These are phyloP conservation scores for Beauveria bassiana DNA, from an alignment of 2,329 filamentous ascomycete genomes.

Conservation along the genomic window DNA sequence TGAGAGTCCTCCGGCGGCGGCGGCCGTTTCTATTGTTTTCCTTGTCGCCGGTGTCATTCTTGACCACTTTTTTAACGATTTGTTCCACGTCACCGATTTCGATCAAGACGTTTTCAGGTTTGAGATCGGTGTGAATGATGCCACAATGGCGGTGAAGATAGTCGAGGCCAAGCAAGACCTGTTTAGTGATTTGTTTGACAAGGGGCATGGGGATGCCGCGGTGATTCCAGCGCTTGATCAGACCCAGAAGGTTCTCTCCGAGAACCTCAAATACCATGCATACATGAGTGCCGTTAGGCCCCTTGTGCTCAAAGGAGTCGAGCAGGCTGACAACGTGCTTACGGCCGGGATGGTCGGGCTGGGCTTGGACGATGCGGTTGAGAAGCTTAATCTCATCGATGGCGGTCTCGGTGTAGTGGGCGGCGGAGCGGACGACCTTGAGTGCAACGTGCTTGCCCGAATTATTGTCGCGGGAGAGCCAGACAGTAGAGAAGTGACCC, in stretches of 20 bases:
- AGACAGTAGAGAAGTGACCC: constrained; percentile 99
- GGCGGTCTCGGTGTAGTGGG: constrained; percentile 97
- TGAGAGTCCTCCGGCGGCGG: constrained; percentile 81
- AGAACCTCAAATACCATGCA: constrained; percentile 99
- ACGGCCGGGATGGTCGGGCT: constrained; percentile 86
- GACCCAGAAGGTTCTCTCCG: constrained; percentile 84
- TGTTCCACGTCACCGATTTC: constrained; percentile 99
- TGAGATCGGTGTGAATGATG: constrained; percentile 96
- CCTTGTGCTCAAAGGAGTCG: constrained; percentile 96
- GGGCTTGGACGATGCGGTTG: constrained; percentile 92
- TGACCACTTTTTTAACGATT: constrained; percentile 93
- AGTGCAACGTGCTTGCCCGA: constrained; percentile 92
- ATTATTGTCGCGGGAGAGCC: constrained; percentile 72
- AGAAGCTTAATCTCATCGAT: constrained; percentile 98
- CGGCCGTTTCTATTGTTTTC: constrained; percentile 90
- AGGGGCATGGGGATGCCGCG: constrained; percentile 92
- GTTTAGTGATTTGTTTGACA: constrained; percentile 98
- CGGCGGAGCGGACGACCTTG: constrained; percentile 94
- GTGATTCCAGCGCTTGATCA: constrained; percentile 99
- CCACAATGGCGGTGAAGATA: constrained; percentile 97
- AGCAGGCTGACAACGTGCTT: constrained; percentile 93
- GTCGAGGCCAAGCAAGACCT: constrained; percentile 89
- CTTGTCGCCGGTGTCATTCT: constrained; percentile 66
- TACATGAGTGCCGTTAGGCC: constrained; percentile 90
- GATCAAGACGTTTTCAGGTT: constrained; percentile 96